A percentile compares a stretch with the other conserved stretches of the same genome.
phyloP scores from a whole-genome alignment of 2,329 filamentous ascomycete genomes.

The Aspergillus pseudotamarii region DNA sequence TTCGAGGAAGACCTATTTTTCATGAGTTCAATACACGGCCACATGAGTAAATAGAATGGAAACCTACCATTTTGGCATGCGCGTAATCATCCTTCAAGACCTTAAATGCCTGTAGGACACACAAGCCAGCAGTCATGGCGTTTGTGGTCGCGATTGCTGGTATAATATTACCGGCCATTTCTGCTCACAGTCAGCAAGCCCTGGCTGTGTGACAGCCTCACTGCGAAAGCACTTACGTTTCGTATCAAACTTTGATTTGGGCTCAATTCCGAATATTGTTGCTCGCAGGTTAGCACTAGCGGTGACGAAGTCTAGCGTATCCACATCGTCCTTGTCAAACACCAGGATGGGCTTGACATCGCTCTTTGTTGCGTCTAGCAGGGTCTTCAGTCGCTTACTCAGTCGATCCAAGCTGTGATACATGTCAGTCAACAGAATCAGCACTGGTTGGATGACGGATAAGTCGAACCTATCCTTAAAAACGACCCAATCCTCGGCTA shows the following conservation, averaged over 20 bases:
- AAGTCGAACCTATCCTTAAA: conserved; percentile 72
- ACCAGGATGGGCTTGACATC: conserved; percentile 63
- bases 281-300: conserved; percentile 89
- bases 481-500: conserved; percentile 80
- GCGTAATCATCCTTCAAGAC: conserved; percentile 73
- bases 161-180: conserved; percentile 99
- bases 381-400: conserved; percentile 69
- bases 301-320: conserved; percentile 92
- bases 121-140: conserved; percentile 90
- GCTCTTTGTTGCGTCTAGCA: conserved; percentile 56
- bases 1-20: conserved; percentile 72
- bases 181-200: conserved; percentile 40
- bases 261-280: conserved; percentile 82
- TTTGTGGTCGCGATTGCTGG: conserved; percentile 98
- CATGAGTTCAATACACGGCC: neutral
- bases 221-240: conserved; percentile 60
- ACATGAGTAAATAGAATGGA: neutral
- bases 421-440: conserved; percentile 14
- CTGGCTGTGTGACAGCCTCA: neutral
- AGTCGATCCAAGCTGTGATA: conserved; percentile 67
- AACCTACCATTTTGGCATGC: conserved; percentile 71
- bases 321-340: conserved; percentile 96
- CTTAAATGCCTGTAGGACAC: conserved; percentile 90
- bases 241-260: conserved; percentile 90
- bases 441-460: neutral